Base-by-base conservation (phyloP, 192 early-diverging fungal genomes). In the Mycoemilia scoparia region DNA sequence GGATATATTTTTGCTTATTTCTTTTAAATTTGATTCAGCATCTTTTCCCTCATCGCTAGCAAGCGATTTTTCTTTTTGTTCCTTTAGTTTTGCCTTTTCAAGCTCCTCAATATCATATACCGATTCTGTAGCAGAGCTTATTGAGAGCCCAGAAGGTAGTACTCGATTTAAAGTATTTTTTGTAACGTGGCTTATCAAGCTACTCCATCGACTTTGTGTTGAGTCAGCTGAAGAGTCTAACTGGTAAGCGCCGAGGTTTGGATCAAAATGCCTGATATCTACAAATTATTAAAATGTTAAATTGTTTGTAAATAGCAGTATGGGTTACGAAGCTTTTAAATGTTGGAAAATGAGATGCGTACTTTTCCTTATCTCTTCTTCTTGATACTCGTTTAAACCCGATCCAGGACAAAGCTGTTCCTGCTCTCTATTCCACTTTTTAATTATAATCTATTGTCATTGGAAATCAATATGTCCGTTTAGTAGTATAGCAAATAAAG, bases 221-320 rank as follows among this genome's bases (percentile, higher is more conserved):
- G 64, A 59, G 19, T 56, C 24, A 9, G 77, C 67, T 23, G 14
- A 13, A 2, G 77, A 73, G 14, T 64, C 51, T 1, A 82, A 41
- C 9, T 81, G 86, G 51, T 89, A 96, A 5, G 79, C 58, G 9
- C 87, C 91, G 3, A 92, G 65, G 31, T 62, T 70, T 4, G 55
- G 60, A 43, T 96, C 88, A 38, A 89, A 68, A 24, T 78, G 70
- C 11, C 81, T 62, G 28, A 88, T 74, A 29, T 79, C 76, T 76
- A 60, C 17, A 6, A 7, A 12, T 7, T 36, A 41, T 6, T 31
- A 24, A 47, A 22, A 32, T 14, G 11, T 18, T 4, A 32, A 17
- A n/a, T n/a, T n/a, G n/a, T n/a, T n/a, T n/a, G n/a, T n/a, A n/a
- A n/a, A n/a, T n/a, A n/a, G n/a, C n/a, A n/a, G n/a, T n/a, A n/a